Percentiles rank a stretch among this genome's conserved stretches.
These are phyloP conservation scores for Candida verbasci DNA, from an alignment of 805 yeast species.

Conservation along the genomic window DNA sequence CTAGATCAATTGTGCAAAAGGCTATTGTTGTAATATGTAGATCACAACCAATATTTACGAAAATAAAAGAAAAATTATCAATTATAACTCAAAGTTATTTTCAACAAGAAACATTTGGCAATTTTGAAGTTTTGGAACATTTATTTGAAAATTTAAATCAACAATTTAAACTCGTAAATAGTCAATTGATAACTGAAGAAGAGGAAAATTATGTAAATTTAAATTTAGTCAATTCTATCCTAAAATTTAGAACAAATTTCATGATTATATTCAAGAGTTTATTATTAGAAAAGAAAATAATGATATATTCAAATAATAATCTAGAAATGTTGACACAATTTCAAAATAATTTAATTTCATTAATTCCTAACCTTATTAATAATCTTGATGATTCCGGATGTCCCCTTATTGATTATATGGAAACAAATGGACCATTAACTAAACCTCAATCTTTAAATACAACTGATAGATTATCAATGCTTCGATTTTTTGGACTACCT, in stretches of 20 bases:
- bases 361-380: constrained; percentile 76
- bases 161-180: constrained; percentile 17
- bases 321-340: constrained; percentile 76
- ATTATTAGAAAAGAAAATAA: constrained; percentile 65
- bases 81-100: constrained; percentile 86
- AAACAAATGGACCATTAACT: constrained; percentile 45
- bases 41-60: constrained; percentile 77
- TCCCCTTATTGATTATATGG: constrained; percentile 55
- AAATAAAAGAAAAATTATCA: constrained; percentile 83
- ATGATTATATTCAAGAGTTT: constrained; percentile 72
- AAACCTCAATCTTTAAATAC: constrained; percentile 69
- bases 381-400: constrained; percentile 76
- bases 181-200: constrained; percentile 13
- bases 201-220: constrained; percentile 58
- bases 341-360: constrained; percentile 78
- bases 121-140: constrained; percentile 61
- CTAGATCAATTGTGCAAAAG: constrained; percentile 87
- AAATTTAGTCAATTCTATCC: constrained; percentile 60
- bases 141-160: constrained; percentile 62
- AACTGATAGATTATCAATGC: constrained; percentile 71
- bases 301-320: constrained; percentile 71
- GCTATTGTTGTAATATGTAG: constrained; percentile 82
- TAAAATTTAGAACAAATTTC: constrained; percentile 53
- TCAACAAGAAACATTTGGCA: constrained; percentile 71
- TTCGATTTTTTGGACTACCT: constrained; percentile 83